Evolutionary conservation across 2,329 filamentous ascomycete species (phyloP).

Genomic region (Sarocladium strictum): DNA sequence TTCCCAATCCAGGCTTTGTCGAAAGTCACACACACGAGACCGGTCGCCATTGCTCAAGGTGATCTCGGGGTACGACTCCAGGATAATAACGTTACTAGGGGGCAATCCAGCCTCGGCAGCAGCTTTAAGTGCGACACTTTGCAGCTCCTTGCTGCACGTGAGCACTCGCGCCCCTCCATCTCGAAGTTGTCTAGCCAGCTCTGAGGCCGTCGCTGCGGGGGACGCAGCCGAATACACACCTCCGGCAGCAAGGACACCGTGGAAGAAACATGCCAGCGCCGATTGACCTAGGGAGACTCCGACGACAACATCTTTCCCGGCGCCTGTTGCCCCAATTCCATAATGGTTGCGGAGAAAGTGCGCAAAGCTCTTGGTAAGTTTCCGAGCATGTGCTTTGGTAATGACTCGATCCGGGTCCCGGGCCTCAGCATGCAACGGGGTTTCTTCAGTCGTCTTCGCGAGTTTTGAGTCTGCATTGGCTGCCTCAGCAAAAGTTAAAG

Average conservation of each 20-base stretch:
- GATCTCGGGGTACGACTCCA: conserved; percentile 32
- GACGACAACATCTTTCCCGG: conserved; percentile 42
- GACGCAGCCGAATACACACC: conserved; percentile 53
- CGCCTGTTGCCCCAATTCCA: conserved; percentile 34
- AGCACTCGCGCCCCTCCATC: conserved; percentile 33
- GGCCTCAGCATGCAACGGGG: conserved; percentile 51
- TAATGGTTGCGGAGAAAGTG: conserved; percentile 47
- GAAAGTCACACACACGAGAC: conserved; percentile 19
- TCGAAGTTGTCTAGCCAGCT: conserved; percentile 40
- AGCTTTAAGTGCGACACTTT: conserved; percentile 40
- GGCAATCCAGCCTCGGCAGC: conserved; percentile 39
- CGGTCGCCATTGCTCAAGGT: conserved; percentile 20
- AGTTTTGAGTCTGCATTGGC: conserved; percentile 27
- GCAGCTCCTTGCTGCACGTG: conserved; percentile 41
- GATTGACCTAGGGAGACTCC: conserved; percentile 51
- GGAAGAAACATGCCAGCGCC: conserved; percentile 47
- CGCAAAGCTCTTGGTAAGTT: conserved; percentile 45
- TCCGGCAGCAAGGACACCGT: conserved; percentile 50
- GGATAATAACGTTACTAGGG: conserved; percentile 40
- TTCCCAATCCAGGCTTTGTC: conserved; percentile 42
- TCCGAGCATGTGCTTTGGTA: conserved; percentile 44
- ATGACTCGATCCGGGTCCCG: conserved; percentile 45
- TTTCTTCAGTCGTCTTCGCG: conserved; percentile 35
- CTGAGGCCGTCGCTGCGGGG: conserved; percentile 40
- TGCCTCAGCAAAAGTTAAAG: not conserved